Base-by-base conservation (phyloP, 495 filamentous ascomycete species). In the Penicillium lagena region DNA sequence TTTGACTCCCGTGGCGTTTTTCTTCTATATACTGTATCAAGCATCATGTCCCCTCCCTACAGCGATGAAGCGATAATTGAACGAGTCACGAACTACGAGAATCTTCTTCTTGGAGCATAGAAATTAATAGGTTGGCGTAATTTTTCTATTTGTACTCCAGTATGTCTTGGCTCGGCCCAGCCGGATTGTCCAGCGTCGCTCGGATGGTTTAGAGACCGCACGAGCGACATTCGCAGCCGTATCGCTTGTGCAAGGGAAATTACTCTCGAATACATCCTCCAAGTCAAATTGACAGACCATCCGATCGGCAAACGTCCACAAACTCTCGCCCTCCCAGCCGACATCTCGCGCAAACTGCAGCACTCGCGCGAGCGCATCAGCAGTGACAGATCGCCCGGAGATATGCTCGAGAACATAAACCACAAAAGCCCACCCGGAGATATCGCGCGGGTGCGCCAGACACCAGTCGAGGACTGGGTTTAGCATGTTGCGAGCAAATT, bases 381-480 rank as follows among this genome's bases (percentile, higher is more conserved):
- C 38, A 12, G 33, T 50, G 22, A 51, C 6, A 12, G 39, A 36
- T 36, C 35, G 36, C 7, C 64, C 48, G 1, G 44, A 17, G 17
- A 58, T 36, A 40, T 42, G 35, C 11, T 49, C 45, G 7, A 87
- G 62, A 12, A 83, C 55, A 50, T 78, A 82, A 13, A 68, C 55
- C 9, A 81, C 70, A 52, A 87, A 90, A 28, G 75, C 72, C 82
- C 86, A 90, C 3, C 85, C 82, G 4, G 86, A 90, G 27, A 81
- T 83, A 66, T 93, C 87, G 37, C 78, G 72, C 39, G 86, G 80
- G 58, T 90, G 75, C 29, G 65, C 62, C 30, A 79, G 70, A 52
- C 82, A 87, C 78, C 82, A 89, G 4, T 68, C 49, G 44, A 68
- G 28, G 8, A 45, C 50, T 22, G 51, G 45, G 7, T 57, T 29